These are phyloP conservation scores for Heliophila coronopifolia DNA, from an alignment of 441 rosid species.

Conservation along the genomic window DNA sequence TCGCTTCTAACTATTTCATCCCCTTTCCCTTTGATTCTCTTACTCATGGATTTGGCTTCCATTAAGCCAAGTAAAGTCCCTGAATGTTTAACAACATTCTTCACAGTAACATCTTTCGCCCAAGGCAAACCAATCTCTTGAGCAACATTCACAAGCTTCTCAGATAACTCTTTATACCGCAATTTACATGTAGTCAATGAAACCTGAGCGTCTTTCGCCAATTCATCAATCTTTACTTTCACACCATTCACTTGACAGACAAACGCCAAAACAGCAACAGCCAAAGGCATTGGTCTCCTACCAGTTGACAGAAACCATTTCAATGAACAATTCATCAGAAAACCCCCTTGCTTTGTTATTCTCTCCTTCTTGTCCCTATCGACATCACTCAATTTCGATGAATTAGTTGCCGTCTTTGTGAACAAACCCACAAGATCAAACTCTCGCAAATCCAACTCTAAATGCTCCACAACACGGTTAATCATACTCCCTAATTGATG, in stretches of 20 bases:
- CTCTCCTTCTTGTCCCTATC: conserved; percentile 36
- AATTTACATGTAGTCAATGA: conserved; percentile 38
- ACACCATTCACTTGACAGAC: conserved; percentile 58
- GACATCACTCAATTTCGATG: conserved; percentile 26
- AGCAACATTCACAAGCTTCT: conserved; percentile 60
- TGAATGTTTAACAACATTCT: conserved; percentile 63
- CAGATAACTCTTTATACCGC: conserved; percentile 60
- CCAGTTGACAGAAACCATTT: conserved; percentile 79
- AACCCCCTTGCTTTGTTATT: conserved; percentile 59
- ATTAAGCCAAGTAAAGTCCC: conserved; percentile 51
- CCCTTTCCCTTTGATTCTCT: conserved; percentile 14
- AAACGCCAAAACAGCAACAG: conserved; percentile 61
- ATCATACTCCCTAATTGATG: conserved; percentile 67
- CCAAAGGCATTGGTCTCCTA: conserved; percentile 68
- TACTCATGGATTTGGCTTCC: conserved; percentile 66
- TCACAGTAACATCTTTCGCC: conserved; percentile 66
- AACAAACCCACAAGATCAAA: conserved; percentile 50
- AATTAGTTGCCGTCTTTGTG: conserved; percentile 38
- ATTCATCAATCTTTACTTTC: conserved; percentile 45
- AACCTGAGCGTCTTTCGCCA: conserved; percentile 38
- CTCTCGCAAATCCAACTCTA: conserved; percentile 43
- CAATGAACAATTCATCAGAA: conserved; percentile 63
- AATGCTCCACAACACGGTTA: conserved; percentile 49
- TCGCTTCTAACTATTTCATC: conserved; percentile 5
- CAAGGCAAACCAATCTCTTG: conserved; percentile 59